Evolutionary conservation across 495 filamentous ascomycete species (phyloP).

Genomic region (Viridothelium virens): DNA sequence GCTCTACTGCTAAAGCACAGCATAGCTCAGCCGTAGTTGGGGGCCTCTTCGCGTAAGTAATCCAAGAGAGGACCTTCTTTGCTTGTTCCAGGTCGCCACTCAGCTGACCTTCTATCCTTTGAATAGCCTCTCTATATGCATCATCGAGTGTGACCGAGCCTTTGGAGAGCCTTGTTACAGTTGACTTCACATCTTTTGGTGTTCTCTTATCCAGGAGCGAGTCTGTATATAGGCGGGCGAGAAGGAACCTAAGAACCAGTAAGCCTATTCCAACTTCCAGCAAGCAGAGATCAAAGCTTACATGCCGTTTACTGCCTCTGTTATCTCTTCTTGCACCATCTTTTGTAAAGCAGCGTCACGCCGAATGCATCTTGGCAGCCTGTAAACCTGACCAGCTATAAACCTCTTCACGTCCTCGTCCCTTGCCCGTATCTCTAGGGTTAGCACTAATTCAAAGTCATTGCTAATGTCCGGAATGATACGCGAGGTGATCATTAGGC

Average conservation of each 20-base stretch:
- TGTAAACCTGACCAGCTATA: constrained; percentile 16
- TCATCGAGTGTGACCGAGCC: constrained; percentile 24
- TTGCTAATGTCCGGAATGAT: constrained; percentile 20
- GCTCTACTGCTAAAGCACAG: constrained; percentile 42
- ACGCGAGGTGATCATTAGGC: constrained; percentile 26
- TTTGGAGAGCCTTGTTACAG: constrained; percentile 34
- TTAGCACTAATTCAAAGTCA: constrained; percentile 5
- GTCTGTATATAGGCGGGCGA: constrained; percentile 47
- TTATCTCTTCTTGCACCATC: constrained; percentile 15
- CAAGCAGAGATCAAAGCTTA: neutral
- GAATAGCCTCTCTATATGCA: constrained; percentile 41
- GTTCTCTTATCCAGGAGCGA: constrained; percentile 37
- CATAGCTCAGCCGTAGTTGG: constrained; percentile 41
- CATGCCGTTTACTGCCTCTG: constrained; percentile 23
- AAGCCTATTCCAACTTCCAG: neutral
- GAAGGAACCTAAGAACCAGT: constrained; percentile 41
- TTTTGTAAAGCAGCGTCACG: constrained; percentile 14
- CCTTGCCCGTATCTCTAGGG: constrained; percentile 21
- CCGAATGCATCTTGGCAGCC: constrained; percentile 19
- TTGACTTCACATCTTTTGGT: constrained; percentile 28
- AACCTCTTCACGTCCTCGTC: constrained; percentile 21
- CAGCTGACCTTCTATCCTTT: constrained; percentile 38
- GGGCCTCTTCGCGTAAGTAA: constrained; percentile 36
- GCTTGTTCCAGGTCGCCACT: constrained; percentile 31
- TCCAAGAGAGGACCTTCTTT: constrained; percentile 39